Conservation (phyloP, 495 filamentous ascomycete genomes). For the Penicillium crystallinum region DNA sequence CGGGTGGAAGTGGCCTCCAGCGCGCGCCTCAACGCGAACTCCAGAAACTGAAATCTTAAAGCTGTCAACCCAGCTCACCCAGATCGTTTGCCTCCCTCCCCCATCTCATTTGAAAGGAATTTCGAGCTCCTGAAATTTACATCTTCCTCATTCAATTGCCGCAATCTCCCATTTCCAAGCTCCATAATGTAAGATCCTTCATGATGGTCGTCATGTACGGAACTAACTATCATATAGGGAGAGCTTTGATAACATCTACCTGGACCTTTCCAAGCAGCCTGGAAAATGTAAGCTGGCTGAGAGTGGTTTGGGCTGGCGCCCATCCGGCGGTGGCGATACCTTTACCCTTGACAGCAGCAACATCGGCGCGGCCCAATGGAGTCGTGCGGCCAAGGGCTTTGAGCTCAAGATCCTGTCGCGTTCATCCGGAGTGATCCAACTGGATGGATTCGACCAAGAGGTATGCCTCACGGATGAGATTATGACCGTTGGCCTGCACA, state of each 20-base stretch:
- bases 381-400: conserved; percentile 83
- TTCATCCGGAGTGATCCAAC: conserved; percentile 78
- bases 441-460: conserved; percentile 93
- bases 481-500: not conserved
- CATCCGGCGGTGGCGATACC: conserved; percentile 76
- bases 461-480: conserved; percentile 39
- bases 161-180: not conserved
- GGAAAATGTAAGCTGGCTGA: conserved; percentile 94
- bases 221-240: conserved; percentile 53
- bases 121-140: not conserved
- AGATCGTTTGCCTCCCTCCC: conserved; percentile 1
- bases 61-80: conserved; percentile 14
- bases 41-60: conserved; percentile 26
- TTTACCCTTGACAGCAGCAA: conserved; percentile 84
- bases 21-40: conserved; percentile 37
- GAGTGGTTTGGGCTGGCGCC: conserved; percentile 90
- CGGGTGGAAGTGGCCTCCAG: conserved; percentile 24
- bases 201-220: conserved; percentile 1
- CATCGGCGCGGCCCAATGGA: conserved; percentile 87
- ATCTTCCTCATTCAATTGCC: not conserved
- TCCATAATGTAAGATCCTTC: conserved; percentile 38
- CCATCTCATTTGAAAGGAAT: not conserved
- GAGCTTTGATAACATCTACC: conserved; percentile 92
- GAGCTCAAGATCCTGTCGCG: conserved; percentile 87
- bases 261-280: conserved; percentile 83